phyloP scores from a whole-genome alignment of 768 basidiomycete species.

The Harrya chromipes region DNA sequence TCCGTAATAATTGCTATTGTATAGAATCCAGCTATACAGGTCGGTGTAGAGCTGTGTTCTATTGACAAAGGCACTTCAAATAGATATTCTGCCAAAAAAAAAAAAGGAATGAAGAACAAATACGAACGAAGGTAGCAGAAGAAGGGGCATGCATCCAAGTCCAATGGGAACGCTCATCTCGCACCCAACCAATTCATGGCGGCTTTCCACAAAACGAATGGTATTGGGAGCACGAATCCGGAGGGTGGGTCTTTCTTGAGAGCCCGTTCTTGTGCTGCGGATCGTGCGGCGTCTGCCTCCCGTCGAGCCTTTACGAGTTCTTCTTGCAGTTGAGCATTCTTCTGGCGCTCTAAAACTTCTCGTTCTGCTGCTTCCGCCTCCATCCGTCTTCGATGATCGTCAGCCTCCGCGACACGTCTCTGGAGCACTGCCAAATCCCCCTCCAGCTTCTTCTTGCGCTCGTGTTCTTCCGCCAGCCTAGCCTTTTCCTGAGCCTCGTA shows the following conservation, averaged over 20 bases:
- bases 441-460: constrained; percentile 27
- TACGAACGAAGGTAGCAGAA: constrained; percentile 1
- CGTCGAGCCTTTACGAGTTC: constrained; percentile 29
- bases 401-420: constrained; percentile 26
- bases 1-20: constrained; percentile 1
- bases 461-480: constrained; percentile 28
- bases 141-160: background rate
- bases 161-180: constrained; percentile 12
- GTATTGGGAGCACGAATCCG: constrained; percentile 30
- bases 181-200: constrained; percentile 33
- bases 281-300: constrained; percentile 23
- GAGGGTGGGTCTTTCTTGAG: constrained; percentile 29
- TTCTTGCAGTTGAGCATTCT: constrained; percentile 27
- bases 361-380: constrained; percentile 29
- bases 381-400: constrained; percentile 25
- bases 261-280: constrained; percentile 23
- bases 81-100: constrained; percentile 15
- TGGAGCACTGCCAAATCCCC: constrained; percentile 26
- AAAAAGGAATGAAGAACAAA: background rate
- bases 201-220: constrained; percentile 33
- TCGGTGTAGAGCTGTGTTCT: background rate
- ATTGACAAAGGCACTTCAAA: constrained; percentile 2
- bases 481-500: constrained; percentile 31
- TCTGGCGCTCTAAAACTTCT: constrained; percentile 27
- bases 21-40: constrained; percentile 4